These are phyloP conservation scores for Blastobotrys arbuscula DNA, from an alignment of 1,139 yeast species.

Conservation along the genomic window DNA sequence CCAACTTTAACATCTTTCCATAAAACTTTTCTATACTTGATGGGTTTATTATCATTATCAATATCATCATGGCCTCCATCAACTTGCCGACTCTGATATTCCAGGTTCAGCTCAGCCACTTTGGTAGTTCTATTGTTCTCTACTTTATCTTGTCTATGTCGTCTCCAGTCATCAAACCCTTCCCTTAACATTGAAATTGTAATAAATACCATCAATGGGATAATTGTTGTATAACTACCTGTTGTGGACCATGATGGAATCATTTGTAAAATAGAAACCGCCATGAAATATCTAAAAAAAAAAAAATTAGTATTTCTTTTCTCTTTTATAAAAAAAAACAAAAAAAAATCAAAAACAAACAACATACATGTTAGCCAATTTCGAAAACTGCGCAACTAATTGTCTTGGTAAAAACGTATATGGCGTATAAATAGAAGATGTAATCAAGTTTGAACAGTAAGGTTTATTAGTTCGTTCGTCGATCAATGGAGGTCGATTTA, in stretches of 20 bases:
- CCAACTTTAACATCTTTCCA: conserved; percentile 88
- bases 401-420: conserved; percentile 86
- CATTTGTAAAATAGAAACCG: conserved; percentile 89
- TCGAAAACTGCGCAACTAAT: conserved; percentile 82
- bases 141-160: conserved; percentile 78
- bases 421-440: conserved; percentile 81
- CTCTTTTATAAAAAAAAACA: neutral
- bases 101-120: conserved; percentile 31
- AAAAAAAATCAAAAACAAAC: too few relatives aligned
- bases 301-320: conserved; percentile 6
- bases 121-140: conserved; percentile 65
- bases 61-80: conserved; percentile 6
- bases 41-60: conserved; percentile 14
- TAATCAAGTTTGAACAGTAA: conserved; percentile 62
- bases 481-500: conserved; percentile 33
- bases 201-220: conserved; percentile 81
- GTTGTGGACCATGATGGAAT: conserved; percentile 98
- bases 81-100: conserved; percentile 6
- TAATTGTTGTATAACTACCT: conserved; percentile 90
- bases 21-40: conserved; percentile 36
- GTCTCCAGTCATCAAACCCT: conserved; percentile 86
- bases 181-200: conserved; percentile 89
- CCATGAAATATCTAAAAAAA: conserved; percentile 49
- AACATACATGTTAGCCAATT: conserved; percentile 70
- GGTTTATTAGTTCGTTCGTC: conserved; percentile 68